Evolutionary conservation across 202 grass and related monocot genomes (phyloP), one percentile per base, ranked within the genome.

Genomic region (Panicum virgatum): DNA sequence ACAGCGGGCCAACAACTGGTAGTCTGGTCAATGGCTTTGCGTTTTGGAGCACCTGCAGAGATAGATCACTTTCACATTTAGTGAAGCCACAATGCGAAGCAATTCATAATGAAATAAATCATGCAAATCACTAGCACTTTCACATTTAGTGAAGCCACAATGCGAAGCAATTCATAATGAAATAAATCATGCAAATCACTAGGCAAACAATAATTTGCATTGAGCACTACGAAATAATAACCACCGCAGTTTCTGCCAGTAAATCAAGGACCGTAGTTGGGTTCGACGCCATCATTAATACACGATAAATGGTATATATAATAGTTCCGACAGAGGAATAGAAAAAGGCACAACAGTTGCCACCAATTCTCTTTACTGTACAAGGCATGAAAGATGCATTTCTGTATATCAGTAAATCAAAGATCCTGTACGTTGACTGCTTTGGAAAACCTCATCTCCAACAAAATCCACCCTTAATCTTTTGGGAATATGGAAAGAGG

Each of bases 1-100:
- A 79, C 16, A 98, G 80, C 6, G 92, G 90, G 16, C 95, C 95
- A 37, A 98, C 66, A 13, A 93, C 51, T 3, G 95, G 95, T 22
- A 98, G 50, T 69, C 87, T 86, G 78, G 74, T 86, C 62, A 98
- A 63, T 27, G 90, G 79, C 75, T 93, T 98, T 25, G 73, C 84
- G 47, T 86, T 89, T 82, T 89, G 86, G 18, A 94, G 80, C 59
- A 98, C 56, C 95, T 98, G 85, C 83, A 79, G 65, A 84, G 3
- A 36, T 54, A 60, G 22, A 73, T 34, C 10, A 34, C 30, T 42
- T 52, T 30, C 71, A 77, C 45, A 57, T 72, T 58, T 34, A 64
- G 13, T 20, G 36, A 66, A 20, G 59, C 8, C 34, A 62, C 18
- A 18, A 29, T 30, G 6, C 14, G 39, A 62, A 72, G 16, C 1